Percentiles rank a stretch among this genome's conserved stretches.
Conservation (phyloP, 257 asterid species). For the Scutellaria galericulata region DNA sequence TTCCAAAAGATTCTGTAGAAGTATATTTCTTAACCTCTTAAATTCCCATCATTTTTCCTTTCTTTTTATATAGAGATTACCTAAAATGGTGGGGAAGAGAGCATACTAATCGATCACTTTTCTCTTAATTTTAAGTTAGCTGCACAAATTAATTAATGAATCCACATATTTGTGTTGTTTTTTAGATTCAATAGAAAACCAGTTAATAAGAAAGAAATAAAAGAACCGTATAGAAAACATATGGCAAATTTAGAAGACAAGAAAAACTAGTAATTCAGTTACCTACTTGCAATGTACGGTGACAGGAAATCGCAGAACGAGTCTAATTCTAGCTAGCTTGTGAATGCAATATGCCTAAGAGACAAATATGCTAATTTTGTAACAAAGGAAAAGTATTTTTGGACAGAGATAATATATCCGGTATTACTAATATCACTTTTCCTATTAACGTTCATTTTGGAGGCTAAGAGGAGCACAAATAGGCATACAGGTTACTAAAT, state of each 20-base stretch:
- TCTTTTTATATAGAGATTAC: background rate
- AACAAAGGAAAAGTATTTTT: background rate
- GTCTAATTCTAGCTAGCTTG: background rate
- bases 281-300: background rate
- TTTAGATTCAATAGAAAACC: constrained; percentile 16
- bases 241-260: background rate
- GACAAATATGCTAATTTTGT: constrained; percentile 2
- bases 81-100: background rate
- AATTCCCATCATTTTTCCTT: background rate
- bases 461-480: constrained; percentile 7
- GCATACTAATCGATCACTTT: background rate
- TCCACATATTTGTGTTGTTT: background rate
- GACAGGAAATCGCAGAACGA: background rate
- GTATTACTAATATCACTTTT: background rate
- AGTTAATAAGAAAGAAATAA: constrained; percentile 2
- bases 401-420: background rate
- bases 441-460: background rate
- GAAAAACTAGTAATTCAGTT: no score
- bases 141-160: background rate
- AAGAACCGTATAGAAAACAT: background rate
- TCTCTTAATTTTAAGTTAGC: background rate
- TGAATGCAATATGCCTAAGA: background rate
- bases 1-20: background rate
- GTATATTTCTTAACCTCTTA: background rate
- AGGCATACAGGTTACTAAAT: background rate